phyloP scores from a whole-genome alignment of 257 asterid genomes.

The Ligustrum vulgare region DNA sequence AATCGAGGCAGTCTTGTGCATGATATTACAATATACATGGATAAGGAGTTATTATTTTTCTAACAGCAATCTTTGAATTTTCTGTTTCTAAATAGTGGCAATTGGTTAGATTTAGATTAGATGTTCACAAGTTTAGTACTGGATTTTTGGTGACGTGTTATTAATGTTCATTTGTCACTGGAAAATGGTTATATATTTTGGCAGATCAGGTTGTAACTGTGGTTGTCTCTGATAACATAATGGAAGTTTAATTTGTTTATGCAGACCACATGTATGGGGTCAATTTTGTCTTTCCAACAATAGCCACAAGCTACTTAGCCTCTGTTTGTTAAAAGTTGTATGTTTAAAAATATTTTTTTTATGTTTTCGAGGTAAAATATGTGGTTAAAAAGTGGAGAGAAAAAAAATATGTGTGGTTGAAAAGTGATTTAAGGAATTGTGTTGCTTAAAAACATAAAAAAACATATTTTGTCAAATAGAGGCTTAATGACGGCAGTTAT shows the following conservation, averaged over 20 bases:
- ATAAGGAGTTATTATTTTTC: not conserved
- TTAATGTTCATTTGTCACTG: not conserved
- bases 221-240: constrained; percentile 10
- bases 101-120: not conserved
- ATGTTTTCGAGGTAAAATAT: too few relatives aligned
- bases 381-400: too few relatives aligned
- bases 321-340: too few relatives aligned
- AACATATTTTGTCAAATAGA: too few relatives aligned
- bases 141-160: not conserved
- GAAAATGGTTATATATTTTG: not conserved
- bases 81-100: not conserved
- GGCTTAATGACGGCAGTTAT: too few relatives aligned
- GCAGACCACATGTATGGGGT: constrained; percentile 84
- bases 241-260: constrained; percentile 10
- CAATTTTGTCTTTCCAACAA: constrained; percentile 74
- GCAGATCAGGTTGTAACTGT: not conserved
- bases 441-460: too few relatives aligned
- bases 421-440: too few relatives aligned
- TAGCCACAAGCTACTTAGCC: constrained; percentile 56
- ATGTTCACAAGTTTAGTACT: not conserved
- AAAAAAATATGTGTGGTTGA: too few relatives aligned
- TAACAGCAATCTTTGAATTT: not conserved
- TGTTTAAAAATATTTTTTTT: too few relatives aligned
- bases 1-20: not conserved
- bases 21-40: not conserved